These are phyloP conservation scores for Citrus reticulata DNA, from an alignment of 345 rosid genomes.

Conservation along the genomic window DNA sequence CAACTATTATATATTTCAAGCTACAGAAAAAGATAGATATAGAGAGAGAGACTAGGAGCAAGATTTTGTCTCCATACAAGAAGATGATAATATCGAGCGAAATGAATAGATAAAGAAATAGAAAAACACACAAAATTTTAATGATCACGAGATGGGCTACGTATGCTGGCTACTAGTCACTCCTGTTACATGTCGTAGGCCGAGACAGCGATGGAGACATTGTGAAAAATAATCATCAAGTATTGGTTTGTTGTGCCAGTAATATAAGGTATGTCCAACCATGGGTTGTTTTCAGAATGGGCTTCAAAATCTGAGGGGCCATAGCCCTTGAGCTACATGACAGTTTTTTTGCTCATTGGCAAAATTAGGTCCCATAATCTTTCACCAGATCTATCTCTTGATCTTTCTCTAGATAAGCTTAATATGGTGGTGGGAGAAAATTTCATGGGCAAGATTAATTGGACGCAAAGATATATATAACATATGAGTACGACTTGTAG, in stretches of 20 bases:
- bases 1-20: too few relatives aligned
- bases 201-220: conserved; percentile 28
- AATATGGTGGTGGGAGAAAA: conserved; percentile 13
- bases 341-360: conserved; percentile 5
- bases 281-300: conserved; percentile 28
- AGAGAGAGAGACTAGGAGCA: not conserved
- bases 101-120: not conserved
- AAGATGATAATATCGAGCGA: conserved; percentile 1
- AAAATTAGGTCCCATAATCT: conserved; percentile 20
- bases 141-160: conserved; percentile 41
- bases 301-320: conserved; percentile 31
- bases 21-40: not conserved
- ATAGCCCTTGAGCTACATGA: conserved; percentile 14
- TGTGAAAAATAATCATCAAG: conserved; percentile 12
- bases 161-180: conserved; percentile 36
- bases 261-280: conserved; percentile 28
- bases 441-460: conserved; percentile 18
- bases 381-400: conserved; percentile 11
- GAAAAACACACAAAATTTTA: not conserved
- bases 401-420: not conserved
- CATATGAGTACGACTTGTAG: not conserved
- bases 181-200: conserved; percentile 17
- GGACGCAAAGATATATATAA: not conserved
- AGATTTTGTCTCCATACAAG: conserved; percentile 6
- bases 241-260: not conserved